Conservation (phyloP, 2,329 filamentous ascomycete species). For the Stylonectria norvegica region DNA sequence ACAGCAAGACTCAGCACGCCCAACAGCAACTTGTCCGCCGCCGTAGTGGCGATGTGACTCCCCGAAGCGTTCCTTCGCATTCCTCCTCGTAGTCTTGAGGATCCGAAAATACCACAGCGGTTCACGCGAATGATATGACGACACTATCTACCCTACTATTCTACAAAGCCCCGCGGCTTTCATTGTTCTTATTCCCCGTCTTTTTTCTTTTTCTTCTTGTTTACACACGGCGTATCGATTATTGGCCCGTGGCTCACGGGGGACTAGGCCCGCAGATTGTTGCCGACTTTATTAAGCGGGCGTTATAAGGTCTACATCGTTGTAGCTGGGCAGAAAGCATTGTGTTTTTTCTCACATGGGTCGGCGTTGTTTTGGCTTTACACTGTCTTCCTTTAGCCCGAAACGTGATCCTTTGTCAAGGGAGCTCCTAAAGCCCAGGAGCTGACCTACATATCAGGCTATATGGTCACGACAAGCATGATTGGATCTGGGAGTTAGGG, state of each 20-base stretch:
- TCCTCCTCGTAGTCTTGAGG: constrained; percentile 32
- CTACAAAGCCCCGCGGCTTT: constrained; percentile 18
- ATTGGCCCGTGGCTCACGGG: constrained; percentile 24
- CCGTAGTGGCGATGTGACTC: constrained; percentile 54
- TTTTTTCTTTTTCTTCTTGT: too few relatives aligned
- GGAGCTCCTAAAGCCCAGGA: neutral
- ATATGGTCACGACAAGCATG: neutral
- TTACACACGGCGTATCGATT: constrained; percentile 17
- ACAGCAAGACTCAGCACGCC: constrained; percentile 44
- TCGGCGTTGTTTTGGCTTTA: constrained; percentile 23
- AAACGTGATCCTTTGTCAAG: neutral
- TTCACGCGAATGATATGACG: constrained; percentile 14
- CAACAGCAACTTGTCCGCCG: constrained; percentile 43
- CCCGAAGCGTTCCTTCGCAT: constrained; percentile 51
- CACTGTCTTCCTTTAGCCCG: constrained; percentile 6
- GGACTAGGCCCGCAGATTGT: constrained; percentile 26
- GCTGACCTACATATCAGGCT: neutral
- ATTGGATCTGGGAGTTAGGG: neutral
- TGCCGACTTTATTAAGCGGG: constrained; percentile 24
- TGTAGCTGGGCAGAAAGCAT: constrained; percentile 15
- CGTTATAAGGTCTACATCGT: constrained; percentile 17
- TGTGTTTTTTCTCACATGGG: constrained; percentile 24
- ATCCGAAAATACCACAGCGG: constrained; percentile 7
- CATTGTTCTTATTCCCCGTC: constrained; percentile 13
- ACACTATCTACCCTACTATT: constrained; percentile 19